Base-by-base conservation (phyloP, 2,329 filamentous ascomycete species). In the Sclerotinia borealis region DNA sequence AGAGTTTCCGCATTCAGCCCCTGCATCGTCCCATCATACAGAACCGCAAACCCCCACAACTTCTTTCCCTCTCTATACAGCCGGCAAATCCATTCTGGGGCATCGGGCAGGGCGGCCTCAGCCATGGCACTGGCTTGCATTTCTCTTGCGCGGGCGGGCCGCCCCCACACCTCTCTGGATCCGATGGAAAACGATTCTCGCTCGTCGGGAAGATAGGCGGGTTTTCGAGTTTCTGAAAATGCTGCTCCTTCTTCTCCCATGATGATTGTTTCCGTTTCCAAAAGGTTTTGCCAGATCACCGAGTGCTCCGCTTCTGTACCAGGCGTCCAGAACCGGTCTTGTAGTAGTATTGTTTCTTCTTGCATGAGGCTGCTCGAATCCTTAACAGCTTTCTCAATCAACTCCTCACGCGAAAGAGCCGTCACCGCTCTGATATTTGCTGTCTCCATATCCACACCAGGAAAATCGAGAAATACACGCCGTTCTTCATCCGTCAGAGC, bases 251-350 rank as follows among this genome's bases (percentile, higher is more conserved):
- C 36, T 37, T 37, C 36, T 13, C 36, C 9, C 36, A 37, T 37
- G 36, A 37, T 37, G 11, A 15, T 37, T 37, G 11, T 11, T 37
- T 37, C 36, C 36, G 36, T 37, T 37, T 37, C 36, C 11, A 9
- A 37, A 13, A 37, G 36, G 36, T 37, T 9, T 37, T 37, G 10
- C 36, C 36, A 37, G 36, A 37, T 37, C 36, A 37, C 36, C 9
- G 36, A 10, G 9, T 15, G 36, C 36, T 37, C 36, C 36, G 36
- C 36, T 5, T 49, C 31, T 39, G 34, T 52, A 36, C 15, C 10
- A n/a, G 52, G 61, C 25, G 54, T 52, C 61, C 54, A 63, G 52
- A 63, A 63, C 19, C 25, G 19, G n/a, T 63, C n/a, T 45, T 43
- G 5, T 27, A 63, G 51, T 25, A 63, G 31, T 22, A 29, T 22